phyloP scores from a whole-genome alignment of 2,329 filamentous ascomycete species.

The Colletotrichum cuscutae region DNA sequence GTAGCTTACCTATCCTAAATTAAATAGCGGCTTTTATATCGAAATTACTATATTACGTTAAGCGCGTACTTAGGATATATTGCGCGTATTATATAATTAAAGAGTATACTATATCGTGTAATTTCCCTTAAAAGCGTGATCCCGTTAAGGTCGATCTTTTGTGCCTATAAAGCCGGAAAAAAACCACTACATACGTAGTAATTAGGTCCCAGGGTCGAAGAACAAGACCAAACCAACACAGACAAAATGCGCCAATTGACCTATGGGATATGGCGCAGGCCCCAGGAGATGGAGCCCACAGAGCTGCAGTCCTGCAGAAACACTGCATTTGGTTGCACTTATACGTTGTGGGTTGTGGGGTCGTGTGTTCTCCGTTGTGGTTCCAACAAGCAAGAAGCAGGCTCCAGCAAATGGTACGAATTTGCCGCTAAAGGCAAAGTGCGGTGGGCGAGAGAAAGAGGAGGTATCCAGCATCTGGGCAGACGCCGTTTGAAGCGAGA shows the following conservation, averaged over 20 bases:
- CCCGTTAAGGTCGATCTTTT: no score
- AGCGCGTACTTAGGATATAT: no score
- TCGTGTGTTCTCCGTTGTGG: neutral
- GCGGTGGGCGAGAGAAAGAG: conserved; percentile 14
- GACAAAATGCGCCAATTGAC: neutral
- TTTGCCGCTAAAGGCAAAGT: conserved; percentile 6
- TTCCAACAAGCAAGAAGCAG: conserved; percentile 2
- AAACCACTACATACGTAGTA: neutral
- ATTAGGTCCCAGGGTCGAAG: neutral
- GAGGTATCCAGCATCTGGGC: neutral
- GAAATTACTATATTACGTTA: no score
- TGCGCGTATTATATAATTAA: no score
- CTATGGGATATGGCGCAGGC: conserved; percentile 2
- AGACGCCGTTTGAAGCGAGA: conserved; percentile 25
- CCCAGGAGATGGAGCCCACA: neutral
- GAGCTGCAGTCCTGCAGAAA: conserved; percentile 28
- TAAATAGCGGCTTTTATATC: no score
- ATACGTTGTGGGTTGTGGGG: neutral
- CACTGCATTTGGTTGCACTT: conserved; percentile 5
- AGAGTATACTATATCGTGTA: no score
- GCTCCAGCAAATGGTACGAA: no score
- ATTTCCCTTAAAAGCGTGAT: no score
- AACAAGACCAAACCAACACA: conserved; percentile 20
- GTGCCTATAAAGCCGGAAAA: no score
- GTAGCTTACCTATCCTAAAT: no score